phyloP scores from a whole-genome alignment of 129 eudicot species.

The Helianthus tuberosus region DNA sequence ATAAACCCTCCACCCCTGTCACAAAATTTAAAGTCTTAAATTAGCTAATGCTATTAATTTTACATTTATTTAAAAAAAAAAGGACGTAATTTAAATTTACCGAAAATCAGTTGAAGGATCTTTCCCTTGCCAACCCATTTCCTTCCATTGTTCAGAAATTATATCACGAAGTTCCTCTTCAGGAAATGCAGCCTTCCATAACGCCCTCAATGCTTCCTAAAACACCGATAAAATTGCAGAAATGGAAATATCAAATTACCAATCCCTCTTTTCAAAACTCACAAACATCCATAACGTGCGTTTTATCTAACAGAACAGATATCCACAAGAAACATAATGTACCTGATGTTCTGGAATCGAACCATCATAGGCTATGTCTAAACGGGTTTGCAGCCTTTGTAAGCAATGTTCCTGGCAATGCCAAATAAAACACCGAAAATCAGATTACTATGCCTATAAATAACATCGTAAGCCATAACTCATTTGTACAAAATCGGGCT shows the following conservation, averaged over 20 bases:
- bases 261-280: constrained; percentile 10
- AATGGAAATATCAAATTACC: constrained; percentile 8
- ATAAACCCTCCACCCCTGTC: constrained; percentile 97
- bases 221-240: constrained; percentile 25
- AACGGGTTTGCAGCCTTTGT: constrained; percentile 78
- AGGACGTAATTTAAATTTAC: constrained; percentile 31
- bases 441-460: neutral
- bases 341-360: constrained; percentile 86
- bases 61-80: neutral
- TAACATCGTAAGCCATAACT: neutral
- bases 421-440: neutral
- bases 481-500: neutral
- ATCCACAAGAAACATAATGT: constrained; percentile 9
- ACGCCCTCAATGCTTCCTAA: constrained; percentile 81
- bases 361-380: constrained; percentile 84
- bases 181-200: constrained; percentile 94
- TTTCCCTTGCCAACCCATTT: constrained; percentile 99
- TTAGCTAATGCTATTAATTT: neutral
- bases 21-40: constrained; percentile 16
- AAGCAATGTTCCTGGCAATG: constrained; percentile 77
- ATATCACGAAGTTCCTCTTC: constrained; percentile 74
- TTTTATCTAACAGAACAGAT: neutral
- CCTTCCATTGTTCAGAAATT: constrained; percentile 98
- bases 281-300: constrained; percentile 15
- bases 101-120: constrained; percentile 99